Evolutionary conservation across 768 basidiomycete genomes (phyloP).

Genomic region (Heimioporus sp.): DNA sequence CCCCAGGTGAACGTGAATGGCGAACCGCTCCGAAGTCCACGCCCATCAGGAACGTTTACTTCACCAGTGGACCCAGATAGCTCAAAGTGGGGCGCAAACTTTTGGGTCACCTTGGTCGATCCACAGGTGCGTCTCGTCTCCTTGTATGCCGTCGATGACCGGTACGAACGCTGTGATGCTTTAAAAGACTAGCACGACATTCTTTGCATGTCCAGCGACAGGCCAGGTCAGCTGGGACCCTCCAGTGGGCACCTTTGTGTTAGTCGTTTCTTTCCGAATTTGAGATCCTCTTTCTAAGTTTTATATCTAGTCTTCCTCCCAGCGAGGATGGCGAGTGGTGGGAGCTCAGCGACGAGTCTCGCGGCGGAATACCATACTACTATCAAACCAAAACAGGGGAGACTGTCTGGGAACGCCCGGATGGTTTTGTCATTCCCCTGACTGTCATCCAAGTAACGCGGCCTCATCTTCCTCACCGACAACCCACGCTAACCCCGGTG

Average conservation of each 20-base stretch:
- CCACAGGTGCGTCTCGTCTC: constrained; percentile 62
- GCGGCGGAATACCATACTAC: constrained; percentile 86
- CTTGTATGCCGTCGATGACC: constrained; percentile 7
- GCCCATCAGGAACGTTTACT: constrained; percentile 27
- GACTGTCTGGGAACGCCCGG: constrained; percentile 91
- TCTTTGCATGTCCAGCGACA: constrained; percentile 91
- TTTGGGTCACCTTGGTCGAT: constrained; percentile 93
- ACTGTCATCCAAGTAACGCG: constrained; percentile 75
- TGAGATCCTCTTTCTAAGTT: constrained; percentile 16
- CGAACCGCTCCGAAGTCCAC: constrained; percentile 31
- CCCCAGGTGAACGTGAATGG: constrained; percentile 37
- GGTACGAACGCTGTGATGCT: constrained; percentile 4
- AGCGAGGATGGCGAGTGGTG: constrained; percentile 91
- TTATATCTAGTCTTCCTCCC: constrained; percentile 65
- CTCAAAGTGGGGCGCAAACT: constrained; percentile 81
- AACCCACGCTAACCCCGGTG: constrained; percentile 6
- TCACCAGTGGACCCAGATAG: constrained; percentile 32
- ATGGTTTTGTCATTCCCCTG: constrained; percentile 87
- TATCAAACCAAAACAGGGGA: constrained; percentile 91
- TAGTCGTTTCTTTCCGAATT: constrained; percentile 30
- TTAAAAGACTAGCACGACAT: constrained; percentile 56
- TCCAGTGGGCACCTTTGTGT: constrained; percentile 88
- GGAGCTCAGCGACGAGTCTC: constrained; percentile 84
- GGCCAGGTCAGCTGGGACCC: constrained; percentile 94
- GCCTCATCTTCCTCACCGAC: background rate